These are phyloP conservation scores for Raddia distichophylla DNA, from an alignment of 176 grass and related monocot species.

Conservation along the genomic window DNA sequence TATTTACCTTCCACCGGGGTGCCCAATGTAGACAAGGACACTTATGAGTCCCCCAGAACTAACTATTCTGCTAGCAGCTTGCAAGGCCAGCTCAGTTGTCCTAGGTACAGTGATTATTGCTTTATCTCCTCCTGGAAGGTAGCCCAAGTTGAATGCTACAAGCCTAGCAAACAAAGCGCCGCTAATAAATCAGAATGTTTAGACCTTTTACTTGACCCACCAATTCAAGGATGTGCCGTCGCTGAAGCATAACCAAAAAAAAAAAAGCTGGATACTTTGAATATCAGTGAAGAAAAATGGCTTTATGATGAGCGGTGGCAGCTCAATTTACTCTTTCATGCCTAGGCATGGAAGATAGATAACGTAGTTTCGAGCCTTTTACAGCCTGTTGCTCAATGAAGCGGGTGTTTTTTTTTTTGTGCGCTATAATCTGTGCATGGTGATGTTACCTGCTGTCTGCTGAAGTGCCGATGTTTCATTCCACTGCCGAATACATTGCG, in stretches of 20 bases:
- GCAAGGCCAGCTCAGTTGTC: slow-evolving; percentile 74
- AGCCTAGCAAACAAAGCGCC: slow-evolving; percentile 51
- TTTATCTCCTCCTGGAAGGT: slow-evolving; percentile 92
- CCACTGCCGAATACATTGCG: background rate
- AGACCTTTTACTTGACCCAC: background rate
- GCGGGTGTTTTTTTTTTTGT: background rate
- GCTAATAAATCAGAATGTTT: background rate
- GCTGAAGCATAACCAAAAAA: background rate
- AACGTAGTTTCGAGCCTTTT: background rate
- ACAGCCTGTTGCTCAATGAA: too few species aligned
- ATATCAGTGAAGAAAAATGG: slow-evolving; percentile 10
- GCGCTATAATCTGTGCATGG: background rate
- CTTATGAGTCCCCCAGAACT: slow-evolving; percentile 67
- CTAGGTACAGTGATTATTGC: slow-evolving; percentile 66
- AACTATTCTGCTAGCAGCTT: slow-evolving; percentile 76
- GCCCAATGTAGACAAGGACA: slow-evolving; percentile 86
- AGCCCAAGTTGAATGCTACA: slow-evolving; percentile 92
- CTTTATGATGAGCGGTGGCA: background rate
- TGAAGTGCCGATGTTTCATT: background rate
- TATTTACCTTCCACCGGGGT: slow-evolving; percentile 88
- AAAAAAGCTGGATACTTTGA: slow-evolving; percentile 20
- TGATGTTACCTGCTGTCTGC: background rate
- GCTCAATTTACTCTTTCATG: background rate
- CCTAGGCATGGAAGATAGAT: background rate
- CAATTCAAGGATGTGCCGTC: slow-evolving; percentile 11